Evolutionary conservation across 192 early-diverging fungal species (phyloP), one percentile per base, ranked within the genome.

Genomic region (Lunasporangiospora selenospora): DNA sequence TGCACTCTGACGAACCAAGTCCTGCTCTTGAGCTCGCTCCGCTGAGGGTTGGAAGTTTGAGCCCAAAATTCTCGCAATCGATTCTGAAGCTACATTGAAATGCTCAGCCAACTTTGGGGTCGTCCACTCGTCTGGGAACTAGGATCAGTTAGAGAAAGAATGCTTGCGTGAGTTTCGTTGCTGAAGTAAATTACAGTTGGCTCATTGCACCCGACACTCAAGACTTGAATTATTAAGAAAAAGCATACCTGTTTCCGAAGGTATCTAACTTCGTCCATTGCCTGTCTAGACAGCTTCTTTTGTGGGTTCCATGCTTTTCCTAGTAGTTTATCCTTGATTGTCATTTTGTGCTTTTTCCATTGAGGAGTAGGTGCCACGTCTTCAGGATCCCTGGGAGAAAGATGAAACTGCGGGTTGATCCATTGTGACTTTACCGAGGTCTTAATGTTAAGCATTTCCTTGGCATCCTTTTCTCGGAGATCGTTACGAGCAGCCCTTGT

Each of bases 101-200:
- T 71, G 67, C 3, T 57, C 51, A 4, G 67, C 52, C 8, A 71
- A 33, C 16, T 71, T 71, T 19, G 52, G 30, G 15, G 67, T 62
- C 7, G 67, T 71, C 67, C 67, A 71, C 45, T 62, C 53, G 0
- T 71, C 67, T 12, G 67, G 67, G 32, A 62, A 71, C 67, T 70
- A 54, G 32, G 3, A 13, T 29, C 21, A 31, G 36, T n/a, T 40
- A 41, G 15, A 15, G 29, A 36, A 36, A 10, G 44, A 34, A 27
- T n/a, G n/a, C n/a, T n/a, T n/a, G n/a, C n/a, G n/a, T n/a, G n/a
- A n/a, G n/a, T n/a, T n/a, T n/a, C n/a, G n/a, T n/a, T n/a, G n/a
- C n/a, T n/a, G n/a, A n/a, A n/a, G n/a, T n/a, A n/a, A n/a, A n/a
- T n/a, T n/a, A n/a, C n/a, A n/a, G n/a, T n/a, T n/a, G n/a, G n/a